phyloP scores from a whole-genome alignment of 2,329 filamentous ascomycete species.

The Cordyceps tenuipes region DNA sequence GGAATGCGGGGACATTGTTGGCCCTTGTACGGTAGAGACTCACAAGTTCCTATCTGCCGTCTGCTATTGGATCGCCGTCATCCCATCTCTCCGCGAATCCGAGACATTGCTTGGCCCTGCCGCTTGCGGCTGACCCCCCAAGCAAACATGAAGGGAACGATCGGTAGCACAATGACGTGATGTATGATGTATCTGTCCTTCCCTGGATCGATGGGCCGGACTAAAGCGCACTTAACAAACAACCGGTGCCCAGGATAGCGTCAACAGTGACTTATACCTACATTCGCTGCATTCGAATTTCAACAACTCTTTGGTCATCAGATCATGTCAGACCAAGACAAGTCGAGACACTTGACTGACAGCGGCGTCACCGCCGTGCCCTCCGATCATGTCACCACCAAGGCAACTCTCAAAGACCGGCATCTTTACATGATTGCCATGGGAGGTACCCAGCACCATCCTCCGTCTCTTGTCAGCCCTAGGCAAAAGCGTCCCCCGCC shows the following conservation, averaged over 20 bases:
- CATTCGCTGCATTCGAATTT: no score
- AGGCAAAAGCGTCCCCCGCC: neutral
- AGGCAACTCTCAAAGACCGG: neutral
- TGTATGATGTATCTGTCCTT: no score
- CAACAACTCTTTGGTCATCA: neutral
- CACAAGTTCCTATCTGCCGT: no score
- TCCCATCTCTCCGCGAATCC: no score
- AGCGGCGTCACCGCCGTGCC: neutral
- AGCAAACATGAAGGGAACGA: no score
- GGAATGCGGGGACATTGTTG: no score
- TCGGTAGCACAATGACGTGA: no score
- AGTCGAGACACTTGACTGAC: neutral
- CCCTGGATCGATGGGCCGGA: no score
- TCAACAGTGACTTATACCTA: neutral
- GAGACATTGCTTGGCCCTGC: no score
- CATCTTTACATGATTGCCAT: slow-evolving; percentile 11
- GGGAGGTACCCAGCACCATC: neutral
- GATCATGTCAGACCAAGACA: neutral
- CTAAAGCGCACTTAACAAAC: neutral
- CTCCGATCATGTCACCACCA: neutral
- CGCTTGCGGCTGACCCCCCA: no score
- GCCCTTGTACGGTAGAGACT: no score
- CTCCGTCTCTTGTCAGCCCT: neutral
- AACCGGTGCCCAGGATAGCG: neutral
- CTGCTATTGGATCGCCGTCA: no score